These are phyloP conservation scores for Peniophora sp. DNA, from an alignment of 1,284 basidiomycete species.

Conservation along the genomic window DNA sequence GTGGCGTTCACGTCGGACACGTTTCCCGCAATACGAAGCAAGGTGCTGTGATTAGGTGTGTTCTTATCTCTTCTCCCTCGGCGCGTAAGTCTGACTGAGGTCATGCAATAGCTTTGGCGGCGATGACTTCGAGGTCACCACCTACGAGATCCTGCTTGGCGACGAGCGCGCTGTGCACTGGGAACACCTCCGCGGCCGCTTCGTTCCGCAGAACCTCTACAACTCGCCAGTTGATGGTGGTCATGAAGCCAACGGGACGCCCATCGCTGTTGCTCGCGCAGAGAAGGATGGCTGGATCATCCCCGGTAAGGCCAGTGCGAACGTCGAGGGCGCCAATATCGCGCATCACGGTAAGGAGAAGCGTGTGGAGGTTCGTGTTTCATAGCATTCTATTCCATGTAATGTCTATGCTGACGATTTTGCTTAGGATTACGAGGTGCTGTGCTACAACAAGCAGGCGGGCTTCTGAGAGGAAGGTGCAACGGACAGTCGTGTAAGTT, in stretches of 20 bases:
- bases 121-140: slow-evolving; percentile 27
- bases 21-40: slow-evolving; percentile 46
- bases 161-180: slow-evolving; percentile 50
- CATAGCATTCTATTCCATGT: background rate
- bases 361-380: slow-evolving; percentile 28
- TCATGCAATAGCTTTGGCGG: background rate
- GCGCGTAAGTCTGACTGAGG: slow-evolving; percentile 35
- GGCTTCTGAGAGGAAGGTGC: background rate
- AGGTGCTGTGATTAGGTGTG: slow-evolving; percentile 48
- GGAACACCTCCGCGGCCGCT: slow-evolving; percentile 38
- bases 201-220: slow-evolving; percentile 36
- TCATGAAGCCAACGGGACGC: slow-evolving; percentile 50
- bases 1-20: slow-evolving; percentile 57
- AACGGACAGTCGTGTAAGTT: too few relatives aligned
- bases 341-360: slow-evolving; percentile 44
- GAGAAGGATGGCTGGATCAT: slow-evolving; percentile 41
- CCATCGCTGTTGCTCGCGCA: slow-evolving; percentile 54
- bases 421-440: background rate
- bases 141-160: slow-evolving; percentile 64
- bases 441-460: background rate
- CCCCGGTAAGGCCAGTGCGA: slow-evolving; percentile 57
- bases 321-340: slow-evolving; percentile 50
- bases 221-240: slow-evolving; percentile 59
- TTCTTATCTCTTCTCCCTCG: slow-evolving; percentile 44
- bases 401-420: background rate